Evolutionary conservation across 495 filamentous ascomycete genomes (phyloP), one percentile per base, ranked within the genome.

Genomic region (Chaetomium cochliodes): DNA sequence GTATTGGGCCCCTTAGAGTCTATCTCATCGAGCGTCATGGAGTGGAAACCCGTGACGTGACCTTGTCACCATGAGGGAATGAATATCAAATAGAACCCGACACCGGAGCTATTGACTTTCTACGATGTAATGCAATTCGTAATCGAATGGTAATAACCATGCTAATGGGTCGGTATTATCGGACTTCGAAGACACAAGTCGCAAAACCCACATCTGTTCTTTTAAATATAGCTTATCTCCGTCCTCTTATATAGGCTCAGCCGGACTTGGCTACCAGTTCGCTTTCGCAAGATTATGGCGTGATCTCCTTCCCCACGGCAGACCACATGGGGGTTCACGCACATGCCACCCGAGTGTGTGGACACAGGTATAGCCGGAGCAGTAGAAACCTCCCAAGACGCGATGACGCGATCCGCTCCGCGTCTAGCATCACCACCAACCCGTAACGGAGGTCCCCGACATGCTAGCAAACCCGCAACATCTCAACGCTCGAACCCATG

Each of bases 341-440:
- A 47, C 53, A 22, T 56, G 20, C 23, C 9, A 51, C 22, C 22
- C n/a, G 22, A 28, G 22, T 2, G 26, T n/a, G 53, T 41, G 57
- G 58, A 49, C 28, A 25, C 44, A 37, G 5, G 33, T 6, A 5
- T 11, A 37, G 9, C 9, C 5, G 9, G 33, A 37, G 9, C 33
- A 26, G 39, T 44, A 49, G 42, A 28, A 64, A 44, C 41, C 33
- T 58, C 28, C 23, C 51, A 22, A 65, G 20, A 62, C 44, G 57
- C 66, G 68, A 73, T 73, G 62, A 58, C 69, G 67, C 68, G 66
- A 71, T 71, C 60, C 28, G 28, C 66, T 67, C 70, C 66, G 62
- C 66, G 69, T 68, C 69, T 73, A 66, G 47, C 70, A 73, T 62
- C 70, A 72, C 59, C 60, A 39, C 33, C 44, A 5, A n/a, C 33